Base-by-base conservation (phyloP, 2,329 filamentous ascomycete species). In the Trichoderma asperellum region DNA sequence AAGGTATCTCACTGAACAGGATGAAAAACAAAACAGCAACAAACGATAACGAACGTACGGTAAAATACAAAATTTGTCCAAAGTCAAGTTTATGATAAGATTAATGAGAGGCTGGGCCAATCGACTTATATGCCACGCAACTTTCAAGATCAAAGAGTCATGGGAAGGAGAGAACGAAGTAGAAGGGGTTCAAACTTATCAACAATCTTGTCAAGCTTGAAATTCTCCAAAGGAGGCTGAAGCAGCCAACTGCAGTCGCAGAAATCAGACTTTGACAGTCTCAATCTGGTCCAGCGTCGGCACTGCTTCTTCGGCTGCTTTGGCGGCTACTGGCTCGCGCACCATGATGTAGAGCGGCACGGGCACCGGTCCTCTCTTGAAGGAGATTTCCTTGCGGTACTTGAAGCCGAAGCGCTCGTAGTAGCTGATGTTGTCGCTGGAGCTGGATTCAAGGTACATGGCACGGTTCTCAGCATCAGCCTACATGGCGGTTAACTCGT, bases 321-420 rank as follows among this genome's bases (percentile, higher is more conserved):
- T 75, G 67, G 73, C 55, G 1, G 16, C 40, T 6, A 24, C 82
- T 63, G 92, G 91, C 83, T 94, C 91, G 70, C 92, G 85, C 64
- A 95, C 90, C 92, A 96, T 96, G 80, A 94, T 91, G 76, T 92
- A 91, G 78, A 95, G 82, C 69, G 83, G 83, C 61, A 94, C 85
- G 34, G 90, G 87, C 70, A 85, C 82, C 34, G 80, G 78, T 11
- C 84, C 87, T 61, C 89, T 82, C 75, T 85, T 82, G 74, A 94
- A 82, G 76, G 86, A 84, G 73, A 95, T 86, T 74, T 89, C 86
- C 74, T 85, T 86, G 76, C 84, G 85, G 73, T 86, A 78, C 77
- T 89, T 85, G 78, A 95, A 96, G 35, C 92, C 92, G 79, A 92
- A 89, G 79, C 89, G 91, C 73, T 86, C 82, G 78, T 96, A 96